Conservation (phyloP, 176 grass and related monocot species). For the Phoenix dactylifera region DNA sequence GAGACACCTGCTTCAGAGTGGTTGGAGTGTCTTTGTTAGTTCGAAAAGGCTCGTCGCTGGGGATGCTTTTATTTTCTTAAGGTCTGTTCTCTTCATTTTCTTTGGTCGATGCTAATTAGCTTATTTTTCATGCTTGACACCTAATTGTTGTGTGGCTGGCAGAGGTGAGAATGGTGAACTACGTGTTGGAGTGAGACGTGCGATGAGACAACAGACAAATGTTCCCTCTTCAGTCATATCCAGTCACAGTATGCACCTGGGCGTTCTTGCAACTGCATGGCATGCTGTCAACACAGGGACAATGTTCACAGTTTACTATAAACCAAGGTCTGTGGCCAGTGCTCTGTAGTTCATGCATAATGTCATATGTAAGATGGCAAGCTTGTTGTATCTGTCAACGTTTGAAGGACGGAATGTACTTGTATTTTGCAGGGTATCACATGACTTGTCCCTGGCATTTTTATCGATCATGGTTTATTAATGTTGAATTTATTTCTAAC, state of each 20-base stretch:
- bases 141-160: not conserved
- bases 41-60: constrained; percentile 81
- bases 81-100: constrained; percentile 19
- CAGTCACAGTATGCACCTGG: constrained; percentile 97
- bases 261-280: constrained; percentile 96
- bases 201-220: constrained; percentile 87
- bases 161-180: constrained; percentile 90
- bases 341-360: not conserved
- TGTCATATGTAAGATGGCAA: too few relatives aligned
- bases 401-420: too few relatives aligned
- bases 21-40: constrained; percentile 98
- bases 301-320: constrained; percentile 95
- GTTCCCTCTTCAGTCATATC: constrained; percentile 96
- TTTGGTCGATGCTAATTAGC: constrained; percentile 1
- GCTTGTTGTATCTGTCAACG: too few relatives aligned
- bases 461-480: too few relatives aligned
- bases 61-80: constrained; percentile 96
- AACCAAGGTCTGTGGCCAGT: constrained; percentile 53
- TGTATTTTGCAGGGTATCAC: too few relatives aligned
- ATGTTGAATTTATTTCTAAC: constrained; percentile 1
- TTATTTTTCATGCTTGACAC: not conserved
- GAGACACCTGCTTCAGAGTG: constrained; percentile 91
- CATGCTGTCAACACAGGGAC: constrained; percentile 85
- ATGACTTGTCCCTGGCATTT: too few relatives aligned
- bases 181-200: constrained; percentile 85